Conservation (phyloP, 495 filamentous ascomycete species). For the Hyaloscypha variabilis region DNA sequence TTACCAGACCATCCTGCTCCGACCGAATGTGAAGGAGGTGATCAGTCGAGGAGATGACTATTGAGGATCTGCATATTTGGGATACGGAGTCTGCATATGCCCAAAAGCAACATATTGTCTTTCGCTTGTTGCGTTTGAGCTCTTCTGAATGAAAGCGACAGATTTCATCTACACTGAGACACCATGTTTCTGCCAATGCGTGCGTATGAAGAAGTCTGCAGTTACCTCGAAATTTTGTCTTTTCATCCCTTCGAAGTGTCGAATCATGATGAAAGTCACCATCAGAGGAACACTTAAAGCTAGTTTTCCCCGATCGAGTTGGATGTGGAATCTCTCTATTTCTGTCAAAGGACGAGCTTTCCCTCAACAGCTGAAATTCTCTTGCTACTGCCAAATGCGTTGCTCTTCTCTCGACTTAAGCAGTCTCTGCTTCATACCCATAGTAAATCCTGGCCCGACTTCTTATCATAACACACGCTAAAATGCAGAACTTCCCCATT, state of each 20-base stretch:
- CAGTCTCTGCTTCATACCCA: background rate
- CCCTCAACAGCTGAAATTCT: too few species aligned
- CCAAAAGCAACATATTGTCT: background rate
- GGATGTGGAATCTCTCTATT: too few species aligned
- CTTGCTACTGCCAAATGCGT: too few species aligned
- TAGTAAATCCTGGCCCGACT: background rate
- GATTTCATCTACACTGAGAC: background rate
- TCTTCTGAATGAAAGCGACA: background rate
- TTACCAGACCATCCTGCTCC: constrained; percentile 77
- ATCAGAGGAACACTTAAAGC: too few species aligned
- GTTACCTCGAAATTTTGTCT: background rate
- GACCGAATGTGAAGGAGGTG: constrained; percentile 89
- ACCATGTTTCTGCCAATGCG: background rate
- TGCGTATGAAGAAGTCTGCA: background rate
- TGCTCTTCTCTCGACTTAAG: background rate
- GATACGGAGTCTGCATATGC: background rate
- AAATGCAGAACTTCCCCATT: background rate
- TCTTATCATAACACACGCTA: background rate
- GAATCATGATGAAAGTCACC: background rate
- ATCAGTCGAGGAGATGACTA: constrained; percentile 93
- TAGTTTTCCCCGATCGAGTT: too few species aligned
- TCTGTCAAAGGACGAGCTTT: too few species aligned
- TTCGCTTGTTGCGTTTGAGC: background rate
- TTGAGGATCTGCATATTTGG: constrained; percentile 41
- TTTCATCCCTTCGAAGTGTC: background rate